phyloP scores from a whole-genome alignment of 345 rosid genomes.

The Euphorbia lathyris region DNA sequence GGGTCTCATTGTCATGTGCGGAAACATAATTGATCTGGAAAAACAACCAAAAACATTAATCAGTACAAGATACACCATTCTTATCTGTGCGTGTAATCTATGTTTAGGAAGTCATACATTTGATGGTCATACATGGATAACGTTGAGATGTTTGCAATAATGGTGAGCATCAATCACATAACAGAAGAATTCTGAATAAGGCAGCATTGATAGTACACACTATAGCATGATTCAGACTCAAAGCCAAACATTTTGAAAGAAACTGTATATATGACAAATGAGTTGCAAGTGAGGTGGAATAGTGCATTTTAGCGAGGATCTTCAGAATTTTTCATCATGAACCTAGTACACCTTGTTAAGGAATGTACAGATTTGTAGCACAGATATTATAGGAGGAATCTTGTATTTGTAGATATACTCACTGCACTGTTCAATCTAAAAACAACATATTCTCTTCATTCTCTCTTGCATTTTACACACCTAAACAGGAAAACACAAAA shows the following conservation, averaged over 20 bases:
- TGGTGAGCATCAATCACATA: neutral
- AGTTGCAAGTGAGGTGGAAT: neutral
- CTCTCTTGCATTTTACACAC: too few relatives aligned
- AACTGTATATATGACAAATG: neutral
- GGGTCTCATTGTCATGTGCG: slow-evolving; percentile 98
- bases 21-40: slow-evolving; percentile 84
- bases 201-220: neutral
- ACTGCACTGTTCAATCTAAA: too few relatives aligned
- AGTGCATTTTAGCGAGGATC: neutral
- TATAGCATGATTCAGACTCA: slow-evolving; percentile 3
- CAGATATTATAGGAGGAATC: too few relatives aligned
- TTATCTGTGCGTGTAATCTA: neutral
- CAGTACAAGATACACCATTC: slow-evolving; percentile 2
- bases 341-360: neutral
- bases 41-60: slow-evolving; percentile 17
- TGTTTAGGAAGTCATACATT: neutral
- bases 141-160: neutral
- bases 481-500: neutral
- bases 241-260: neutral
- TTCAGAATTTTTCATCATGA: neutral
- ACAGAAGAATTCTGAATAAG: neutral
- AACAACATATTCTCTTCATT: too few relatives aligned
- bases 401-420: too few relatives aligned
- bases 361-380: too few relatives aligned
- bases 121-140: neutral